Percentiles rank a stretch among this genome's conserved stretches.
These are phyloP conservation scores for Clarireedia monteithiana DNA, from an alignment of 2,329 filamentous ascomycete genomes.

Conservation along the genomic window DNA sequence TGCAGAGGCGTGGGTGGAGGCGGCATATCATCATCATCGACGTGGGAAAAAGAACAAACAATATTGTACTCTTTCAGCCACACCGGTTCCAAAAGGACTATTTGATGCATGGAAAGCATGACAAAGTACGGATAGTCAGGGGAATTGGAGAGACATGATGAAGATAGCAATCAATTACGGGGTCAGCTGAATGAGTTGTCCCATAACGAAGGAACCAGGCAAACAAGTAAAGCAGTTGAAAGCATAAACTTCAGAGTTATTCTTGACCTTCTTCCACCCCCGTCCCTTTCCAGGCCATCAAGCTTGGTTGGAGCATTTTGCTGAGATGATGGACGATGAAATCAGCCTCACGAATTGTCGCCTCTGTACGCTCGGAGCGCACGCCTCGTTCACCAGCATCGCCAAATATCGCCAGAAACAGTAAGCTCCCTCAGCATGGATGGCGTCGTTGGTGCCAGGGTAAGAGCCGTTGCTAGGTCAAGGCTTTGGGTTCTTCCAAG, in stretches of 20 bases:
- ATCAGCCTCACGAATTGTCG: constrained; percentile 3
- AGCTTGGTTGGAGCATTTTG: background rate
- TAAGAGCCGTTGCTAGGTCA: constrained; percentile 9
- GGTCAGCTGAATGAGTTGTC: constrained; percentile 1
- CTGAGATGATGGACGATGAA: background rate
- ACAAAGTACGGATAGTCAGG: background rate
- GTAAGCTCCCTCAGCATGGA: constrained; percentile 1
- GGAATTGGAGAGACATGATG: background rate
- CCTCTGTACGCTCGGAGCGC: background rate
- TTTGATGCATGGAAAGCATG: constrained; percentile 4
- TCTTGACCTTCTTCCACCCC: background rate
- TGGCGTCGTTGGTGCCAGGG: background rate
- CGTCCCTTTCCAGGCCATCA: background rate
- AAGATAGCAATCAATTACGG: background rate
- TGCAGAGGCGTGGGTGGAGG: constrained; percentile 1
- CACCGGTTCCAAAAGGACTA: constrained; percentile 4
- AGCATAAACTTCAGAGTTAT: constrained; percentile 1
- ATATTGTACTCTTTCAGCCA: background rate
- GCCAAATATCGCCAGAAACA: constrained; percentile 3
- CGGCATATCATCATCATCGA: constrained; percentile 1
- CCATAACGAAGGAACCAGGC: constrained; percentile 5
- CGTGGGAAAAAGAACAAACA: background rate
- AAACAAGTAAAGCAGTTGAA: background rate
- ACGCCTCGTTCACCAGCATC: constrained; percentile 1
- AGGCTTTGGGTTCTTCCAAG: background rate